A percentile compares a stretch with the other conserved stretches of the same genome.
Conservation (phyloP, 257 asterid species). For the Solanum piurae region DNA sequence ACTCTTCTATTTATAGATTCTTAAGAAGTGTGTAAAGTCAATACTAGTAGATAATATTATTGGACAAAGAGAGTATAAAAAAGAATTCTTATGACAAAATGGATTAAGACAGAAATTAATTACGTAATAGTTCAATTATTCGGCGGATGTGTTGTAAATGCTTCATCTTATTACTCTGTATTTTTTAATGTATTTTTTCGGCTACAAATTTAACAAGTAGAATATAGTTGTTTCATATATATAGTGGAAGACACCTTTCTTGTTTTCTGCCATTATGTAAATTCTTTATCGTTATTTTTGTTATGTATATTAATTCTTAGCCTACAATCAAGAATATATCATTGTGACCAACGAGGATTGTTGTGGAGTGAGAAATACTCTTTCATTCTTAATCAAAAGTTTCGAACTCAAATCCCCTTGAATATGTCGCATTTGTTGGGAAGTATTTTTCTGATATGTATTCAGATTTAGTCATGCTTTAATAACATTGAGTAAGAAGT, state of each 20-base stretch:
- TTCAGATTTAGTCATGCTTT: not conserved
- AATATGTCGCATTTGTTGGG: not conserved
- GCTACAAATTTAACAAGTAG: not conserved
- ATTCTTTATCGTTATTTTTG: not conserved
- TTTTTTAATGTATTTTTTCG: not conserved
- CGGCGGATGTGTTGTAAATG: not conserved
- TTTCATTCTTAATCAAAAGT: accelerated
- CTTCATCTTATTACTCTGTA: not conserved
- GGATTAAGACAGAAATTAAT: not conserved
- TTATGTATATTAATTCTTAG: not conserved
- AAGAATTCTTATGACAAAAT: not conserved
- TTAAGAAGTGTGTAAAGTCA: too few relatives aligned
- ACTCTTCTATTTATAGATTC: too few relatives aligned
- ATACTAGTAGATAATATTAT: too few relatives aligned
- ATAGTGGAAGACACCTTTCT: not conserved
- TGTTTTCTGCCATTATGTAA: not conserved
- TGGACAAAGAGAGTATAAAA: not conserved
- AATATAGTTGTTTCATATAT: not conserved
- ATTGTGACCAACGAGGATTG: not conserved
- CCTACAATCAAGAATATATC: not conserved
- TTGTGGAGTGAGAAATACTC: not conserved
- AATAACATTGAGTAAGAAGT: too few relatives aligned
- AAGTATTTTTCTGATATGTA: not conserved
- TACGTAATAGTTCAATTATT: not conserved
- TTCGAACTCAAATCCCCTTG: accelerated